Evolutionary conservation across 2,329 filamentous ascomycete genomes (phyloP), one percentile per base, ranked within the genome.

Genomic region (Chaetomiaceae sp.): DNA sequence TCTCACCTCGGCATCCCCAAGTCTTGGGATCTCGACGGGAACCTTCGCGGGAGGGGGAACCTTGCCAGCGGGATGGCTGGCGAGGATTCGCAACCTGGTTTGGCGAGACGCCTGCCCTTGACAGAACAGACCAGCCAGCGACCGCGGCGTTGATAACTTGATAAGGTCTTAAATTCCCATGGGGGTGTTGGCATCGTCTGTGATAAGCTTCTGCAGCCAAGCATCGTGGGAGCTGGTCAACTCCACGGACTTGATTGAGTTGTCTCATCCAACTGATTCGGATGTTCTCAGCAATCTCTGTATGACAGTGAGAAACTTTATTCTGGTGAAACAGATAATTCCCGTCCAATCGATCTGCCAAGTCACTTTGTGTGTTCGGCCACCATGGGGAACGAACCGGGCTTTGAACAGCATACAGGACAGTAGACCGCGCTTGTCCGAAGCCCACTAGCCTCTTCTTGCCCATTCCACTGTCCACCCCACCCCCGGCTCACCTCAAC

Each of bases 181-280:
- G 38, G 21, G 29, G 41, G 25, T 25, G 41, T 44, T 33, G 41
- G 18, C 11, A 16, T 9, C 10, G 20, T n/a, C 16, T 9, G 18
- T 14, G 47, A 49, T 49, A 49, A 49, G 37, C 27, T 42, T 41
- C 21, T 41, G 30, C 47, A 34, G 37, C 30, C 21, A 34, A 42
- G 29, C 18, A 45, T 23, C 42, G 29, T 5, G 25, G 23, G 13
- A 8, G 36, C 6, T 18, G 18, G 34, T 37, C 27, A 44, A 44
- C n/a, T 32, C 18, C 23, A 11, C 23, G 23, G 38, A 4, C 23
- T 13, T n/a, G n/a, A n/a, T n/a, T n/a, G n/a, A n/a, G n/a, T 13
- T 33, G 18, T 32, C 9, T 33, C 20, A 10, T 44, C 18, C 27
- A 32, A 45, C 18, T n/a, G 11, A 44, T n/a, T n/a, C n/a, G n/a